Evolutionary conservation across 805 yeast genomes (phyloP).

Genomic region (Crinitomyces ghanaensis): DNA sequence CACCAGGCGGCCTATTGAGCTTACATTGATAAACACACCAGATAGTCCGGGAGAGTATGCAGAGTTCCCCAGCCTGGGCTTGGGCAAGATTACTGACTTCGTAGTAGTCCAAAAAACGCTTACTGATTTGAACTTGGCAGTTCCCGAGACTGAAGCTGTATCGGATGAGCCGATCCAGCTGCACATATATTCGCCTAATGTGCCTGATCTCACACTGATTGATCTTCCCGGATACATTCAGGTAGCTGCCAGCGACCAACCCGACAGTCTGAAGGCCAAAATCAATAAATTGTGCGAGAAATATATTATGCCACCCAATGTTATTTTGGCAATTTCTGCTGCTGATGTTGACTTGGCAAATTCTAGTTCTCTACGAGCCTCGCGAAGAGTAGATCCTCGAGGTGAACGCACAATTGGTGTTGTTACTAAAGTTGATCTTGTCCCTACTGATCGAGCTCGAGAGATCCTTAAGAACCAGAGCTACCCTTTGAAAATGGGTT

Average conservation of each 20-base stretch:
- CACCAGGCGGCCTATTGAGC: conserved; percentile 92
- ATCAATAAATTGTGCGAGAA: conserved; percentile 73
- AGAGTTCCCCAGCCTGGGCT: conserved; percentile 82
- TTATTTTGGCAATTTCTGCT: conserved; percentile 89
- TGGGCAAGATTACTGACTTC: conserved; percentile 77
- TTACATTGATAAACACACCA: conserved; percentile 85
- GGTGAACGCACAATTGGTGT: conserved; percentile 97
- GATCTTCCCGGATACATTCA: conserved; percentile 98
- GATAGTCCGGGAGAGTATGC: conserved; percentile 71
- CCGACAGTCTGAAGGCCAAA: conserved; percentile 64
- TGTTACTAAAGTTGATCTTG: conserved; percentile 84
- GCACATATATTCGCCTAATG: conserved; percentile 77
- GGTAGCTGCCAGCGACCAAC: conserved; percentile 94
- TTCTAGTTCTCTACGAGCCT: conserved; percentile 86
- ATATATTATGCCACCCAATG: conserved; percentile 84
- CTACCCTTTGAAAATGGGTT: conserved; percentile 92
- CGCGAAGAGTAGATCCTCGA: conserved; percentile 77
- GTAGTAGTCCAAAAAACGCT: conserved; percentile 79
- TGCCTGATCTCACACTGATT: conserved; percentile 86
- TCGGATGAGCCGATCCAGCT: conserved; percentile 91
- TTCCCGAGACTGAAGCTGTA: conserved; percentile 73
- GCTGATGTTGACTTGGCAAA: conserved; percentile 98
- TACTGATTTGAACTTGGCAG: conserved; percentile 83
- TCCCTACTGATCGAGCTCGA: conserved; percentile 63
- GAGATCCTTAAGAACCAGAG: conserved; percentile 59